These are phyloP conservation scores for Arthromyces matolae DNA, from an alignment of 768 basidiomycete species.

Conservation along the genomic window DNA sequence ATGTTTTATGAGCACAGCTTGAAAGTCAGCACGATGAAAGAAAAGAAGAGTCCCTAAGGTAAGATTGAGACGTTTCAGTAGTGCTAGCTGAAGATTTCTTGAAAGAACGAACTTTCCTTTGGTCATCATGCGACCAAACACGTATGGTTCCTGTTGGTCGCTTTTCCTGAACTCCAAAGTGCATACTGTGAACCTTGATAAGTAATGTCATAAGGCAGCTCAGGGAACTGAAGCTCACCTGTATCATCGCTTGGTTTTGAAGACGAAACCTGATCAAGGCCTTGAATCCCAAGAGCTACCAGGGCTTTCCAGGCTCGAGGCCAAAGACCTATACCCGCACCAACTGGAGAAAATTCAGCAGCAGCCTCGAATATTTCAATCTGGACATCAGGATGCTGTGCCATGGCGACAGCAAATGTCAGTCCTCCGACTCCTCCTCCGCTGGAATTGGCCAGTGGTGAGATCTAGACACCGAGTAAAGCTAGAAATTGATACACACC, in stretches of 20 bases:
- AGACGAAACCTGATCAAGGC: constrained; percentile 20
- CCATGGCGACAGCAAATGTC: constrained; percentile 16
- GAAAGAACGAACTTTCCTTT: constrained; percentile 20
- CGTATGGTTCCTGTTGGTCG: constrained; percentile 25
- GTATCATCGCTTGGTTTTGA: constrained; percentile 16
- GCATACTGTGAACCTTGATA: constrained; percentile 16
- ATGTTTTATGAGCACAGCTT: constrained; percentile 38
- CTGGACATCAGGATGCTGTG: constrained; percentile 10
- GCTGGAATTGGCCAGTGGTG: background rate
- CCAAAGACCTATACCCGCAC: constrained; percentile 19
- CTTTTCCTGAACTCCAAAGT: constrained; percentile 30
- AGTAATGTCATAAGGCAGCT: background rate
- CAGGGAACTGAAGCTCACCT: constrained; percentile 8
- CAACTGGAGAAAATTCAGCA: constrained; percentile 14
- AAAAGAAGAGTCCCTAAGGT: constrained; percentile 20
- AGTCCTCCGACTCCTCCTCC: constrained; percentile 19
- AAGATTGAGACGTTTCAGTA: background rate
- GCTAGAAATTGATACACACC: constrained; percentile 2
- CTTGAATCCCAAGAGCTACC: constrained; percentile 34
- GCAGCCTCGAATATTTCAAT: constrained; percentile 18
- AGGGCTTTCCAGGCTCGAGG: constrained; percentile 37
- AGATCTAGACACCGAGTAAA: background rate
- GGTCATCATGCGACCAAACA: constrained; percentile 24
- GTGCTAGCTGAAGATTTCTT: background rate
- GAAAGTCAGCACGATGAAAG: constrained; percentile 53